These are phyloP conservation scores for Xylaria bambusicola DNA, from an alignment of 495 filamentous ascomycete species.

Conservation along the genomic window DNA sequence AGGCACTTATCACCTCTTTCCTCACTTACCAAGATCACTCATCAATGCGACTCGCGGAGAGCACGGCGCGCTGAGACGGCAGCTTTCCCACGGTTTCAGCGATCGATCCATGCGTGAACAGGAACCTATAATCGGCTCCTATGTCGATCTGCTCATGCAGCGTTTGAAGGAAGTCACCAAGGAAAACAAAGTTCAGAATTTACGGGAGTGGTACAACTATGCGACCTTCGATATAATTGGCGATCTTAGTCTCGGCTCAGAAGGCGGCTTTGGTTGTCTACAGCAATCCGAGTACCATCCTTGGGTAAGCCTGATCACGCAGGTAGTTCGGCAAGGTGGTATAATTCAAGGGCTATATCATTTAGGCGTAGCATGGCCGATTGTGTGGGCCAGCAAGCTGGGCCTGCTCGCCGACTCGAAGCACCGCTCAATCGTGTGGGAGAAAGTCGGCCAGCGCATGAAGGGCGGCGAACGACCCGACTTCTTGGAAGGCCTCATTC, in stretches of 20 bases:
- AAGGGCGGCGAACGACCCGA: constrained; percentile 43
- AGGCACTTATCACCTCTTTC: constrained; percentile 16
- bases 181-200: background rate
- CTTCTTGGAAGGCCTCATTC: constrained; percentile 52
- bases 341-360: constrained; percentile 25
- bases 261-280: constrained; percentile 53
- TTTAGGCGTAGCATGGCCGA: constrained; percentile 6
- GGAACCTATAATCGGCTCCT: constrained; percentile 47
- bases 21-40: constrained; percentile 15
- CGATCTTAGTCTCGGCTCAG: constrained; percentile 60
- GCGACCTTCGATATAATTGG: constrained; percentile 66
- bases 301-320: constrained; percentile 52
- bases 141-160: constrained; percentile 46
- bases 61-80: constrained; percentile 36
- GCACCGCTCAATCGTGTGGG: constrained; percentile 36
- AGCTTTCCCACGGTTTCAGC: constrained; percentile 51
- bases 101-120: constrained; percentile 48
- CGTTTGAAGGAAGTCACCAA: constrained; percentile 20
- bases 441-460: constrained; percentile 47
- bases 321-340: constrained; percentile 33
- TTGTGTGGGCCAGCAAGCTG: background rate
- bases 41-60: constrained; percentile 17
- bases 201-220: constrained; percentile 50
- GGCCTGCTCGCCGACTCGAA: constrained; percentile 30
- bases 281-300: constrained; percentile 49